Evolutionary conservation across 768 basidiomycete genomes (phyloP).

Genomic region (Naganishia onofrii): DNA sequence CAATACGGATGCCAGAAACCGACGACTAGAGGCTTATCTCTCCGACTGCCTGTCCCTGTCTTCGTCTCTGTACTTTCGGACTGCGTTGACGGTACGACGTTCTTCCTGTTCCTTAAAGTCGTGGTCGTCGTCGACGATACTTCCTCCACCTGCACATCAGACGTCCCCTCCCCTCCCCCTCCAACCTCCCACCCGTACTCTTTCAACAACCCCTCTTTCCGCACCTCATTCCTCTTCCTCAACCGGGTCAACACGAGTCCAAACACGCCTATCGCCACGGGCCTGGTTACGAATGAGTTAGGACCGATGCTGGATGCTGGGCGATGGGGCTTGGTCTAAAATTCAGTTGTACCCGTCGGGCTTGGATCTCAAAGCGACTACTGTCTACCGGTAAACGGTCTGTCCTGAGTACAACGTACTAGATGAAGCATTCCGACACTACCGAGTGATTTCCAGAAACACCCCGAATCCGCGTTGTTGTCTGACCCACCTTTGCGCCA

Average conservation of each 20-base stretch:
- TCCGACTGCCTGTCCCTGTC: not conserved
- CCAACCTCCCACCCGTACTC: conserved; percentile 22
- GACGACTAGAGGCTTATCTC: conserved; percentile 55
- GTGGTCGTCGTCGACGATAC: not conserved
- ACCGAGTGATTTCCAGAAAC: too few relatives aligned
- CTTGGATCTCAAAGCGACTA: too few relatives aligned
- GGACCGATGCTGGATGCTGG: too few relatives aligned
- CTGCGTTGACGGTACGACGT: not conserved
- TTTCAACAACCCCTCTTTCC: conserved; percentile 37
- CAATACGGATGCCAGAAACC: conserved; percentile 97
- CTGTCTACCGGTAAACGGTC: too few relatives aligned
- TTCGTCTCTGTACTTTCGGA: too few relatives aligned
- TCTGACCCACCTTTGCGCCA: too few relatives aligned
- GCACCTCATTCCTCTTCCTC: conserved; percentile 36
- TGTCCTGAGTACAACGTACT: too few relatives aligned
- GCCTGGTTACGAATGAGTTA: too few relatives aligned
- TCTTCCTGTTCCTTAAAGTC: conserved; percentile 21
- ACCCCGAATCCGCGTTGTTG: too few relatives aligned
- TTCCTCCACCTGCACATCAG: not conserved
- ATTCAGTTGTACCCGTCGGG: too few relatives aligned
- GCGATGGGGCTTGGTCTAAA: too few relatives aligned
- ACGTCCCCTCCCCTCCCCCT: not conserved
- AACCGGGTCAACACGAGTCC: conserved; percentile 30
- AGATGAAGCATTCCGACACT: too few relatives aligned
- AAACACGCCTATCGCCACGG: conserved; percentile 34